Conservation (phyloP, 2,329 filamentous ascomycete species). For the Arthrobotrys iridis region DNA sequence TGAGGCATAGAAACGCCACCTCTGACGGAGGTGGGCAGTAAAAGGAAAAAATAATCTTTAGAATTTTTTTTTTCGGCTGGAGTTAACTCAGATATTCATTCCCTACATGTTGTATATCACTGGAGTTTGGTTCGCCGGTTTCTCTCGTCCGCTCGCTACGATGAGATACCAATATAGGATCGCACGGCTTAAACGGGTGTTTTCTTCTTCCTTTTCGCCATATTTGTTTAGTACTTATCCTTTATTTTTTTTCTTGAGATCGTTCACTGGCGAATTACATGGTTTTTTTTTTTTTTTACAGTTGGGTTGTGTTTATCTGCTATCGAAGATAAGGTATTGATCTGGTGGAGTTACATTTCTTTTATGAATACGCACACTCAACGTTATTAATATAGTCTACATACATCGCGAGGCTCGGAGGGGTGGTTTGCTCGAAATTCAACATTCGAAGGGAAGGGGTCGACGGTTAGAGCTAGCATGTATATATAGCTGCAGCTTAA, state of each 20-base stretch:
- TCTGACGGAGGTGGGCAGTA: constrained; percentile 12
- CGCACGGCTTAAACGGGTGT: too few species aligned
- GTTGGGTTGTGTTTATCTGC: too few species aligned
- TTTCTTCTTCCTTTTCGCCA: background rate
- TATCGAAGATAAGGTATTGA: too few species aligned
- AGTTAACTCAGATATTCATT: constrained; percentile 13
- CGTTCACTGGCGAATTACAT: background rate
- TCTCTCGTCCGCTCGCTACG: constrained; percentile 8
- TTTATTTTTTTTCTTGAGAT: background rate
- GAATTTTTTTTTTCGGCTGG: constrained; percentile 6
- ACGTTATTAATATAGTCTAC: too few species aligned
- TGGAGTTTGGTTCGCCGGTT: constrained; percentile 11
- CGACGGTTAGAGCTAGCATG: too few species aligned
- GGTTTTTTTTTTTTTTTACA: background rate
- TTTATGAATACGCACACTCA: background rate
- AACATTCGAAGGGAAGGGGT: background rate
- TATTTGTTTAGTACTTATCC: background rate
- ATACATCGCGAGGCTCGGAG: background rate
- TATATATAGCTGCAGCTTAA: background rate
- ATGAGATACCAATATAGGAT: background rate
- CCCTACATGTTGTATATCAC: background rate
- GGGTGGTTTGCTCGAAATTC: background rate
- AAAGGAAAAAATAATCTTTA: background rate
- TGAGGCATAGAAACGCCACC: constrained; percentile 26
- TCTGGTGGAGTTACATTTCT: background rate